Evolutionary conservation across 164 flowering plant species (phyloP), one percentile per base, ranked within the genome.

Genomic region (Warburgia ugandensis): DNA sequence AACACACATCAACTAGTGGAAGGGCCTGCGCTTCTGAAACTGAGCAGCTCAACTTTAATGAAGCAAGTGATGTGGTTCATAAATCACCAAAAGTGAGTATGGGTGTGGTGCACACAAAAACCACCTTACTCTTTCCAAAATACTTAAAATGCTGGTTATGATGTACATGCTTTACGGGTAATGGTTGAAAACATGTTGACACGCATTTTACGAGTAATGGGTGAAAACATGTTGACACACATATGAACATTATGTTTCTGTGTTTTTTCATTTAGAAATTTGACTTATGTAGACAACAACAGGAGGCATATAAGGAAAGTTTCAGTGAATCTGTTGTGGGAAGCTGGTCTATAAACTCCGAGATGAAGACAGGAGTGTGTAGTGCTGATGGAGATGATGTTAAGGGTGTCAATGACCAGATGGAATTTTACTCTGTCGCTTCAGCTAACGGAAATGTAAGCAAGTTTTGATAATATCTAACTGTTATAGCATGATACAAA

Each of bases 401-500:
- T 30, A 43, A 38, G 55, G 33, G 25, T 51, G 32, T 27, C 55
- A 46, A 53, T 42, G 52, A 61, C 54, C 33, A 58, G 43, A 31
- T 16, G 21, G 37, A 21, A 43, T 39, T 33, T 41, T 43, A 21
- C 54, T 55, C 70, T 28, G 42, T 23, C 25, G 26, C 53, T 29
- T 64, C 50, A 50, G 56, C 69, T 50, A 63, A 76, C 63, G 77
- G 65, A 59, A 54, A 77, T 70, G 86, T 84, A 72, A 66, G 71
- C 21, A 32, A n/a, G n/a, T n/a, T n/a, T n/a, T n/a, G n/a, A n/a
- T n/a, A n/a, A n/a, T n/a, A n/a, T n/a, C n/a, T n/a, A n/a, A n/a
- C n/a, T n/a, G n/a, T n/a, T n/a, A n/a, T n/a, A n/a, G n/a, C n/a
- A n/a, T n/a, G n/a, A n/a, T n/a, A n/a, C n/a, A n/a, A n/a, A n/a